Base-by-base conservation (phyloP, 2,329 filamentous ascomycete species). In the Aspergillus latus region DNA sequence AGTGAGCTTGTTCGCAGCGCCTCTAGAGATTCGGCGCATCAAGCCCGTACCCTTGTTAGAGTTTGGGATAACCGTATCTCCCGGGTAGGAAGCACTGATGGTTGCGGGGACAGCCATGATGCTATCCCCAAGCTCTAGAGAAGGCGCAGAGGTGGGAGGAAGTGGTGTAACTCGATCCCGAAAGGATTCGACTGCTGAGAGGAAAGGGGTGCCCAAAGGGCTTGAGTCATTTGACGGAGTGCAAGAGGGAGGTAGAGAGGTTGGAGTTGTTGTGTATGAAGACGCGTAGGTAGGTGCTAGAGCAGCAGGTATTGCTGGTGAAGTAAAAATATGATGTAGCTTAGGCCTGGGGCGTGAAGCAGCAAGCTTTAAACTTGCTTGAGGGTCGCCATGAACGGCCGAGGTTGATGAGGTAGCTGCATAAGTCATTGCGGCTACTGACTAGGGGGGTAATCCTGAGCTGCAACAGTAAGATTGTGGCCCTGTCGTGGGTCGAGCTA, bases 1-100 rank as follows among this genome's bases (percentile, higher is more conserved):
- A 39, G 70, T 86, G 71, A 80, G 88, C 75, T 82, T 87, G 73
- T 84, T 87, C 46, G 85, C 85, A 5, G 92, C 90, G 59, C 88
- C 86, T 65, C 89, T 90, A 32, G 94, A 97, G 21, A 97, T 78
- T 60, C 92, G 85, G 60, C 94, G 86, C 63, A 97, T 95, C 55
- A 97, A 75, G 49, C 82, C 82, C 2, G 87, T 83, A 36, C 82
- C 84, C 66, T 85, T 84, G 57, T 62, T 69, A 42, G 66, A 61
- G 67, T 79, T 82, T 48, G 79, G 73, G 26, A 78, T 75, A 57
- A 84, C 69, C 51, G 81, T 81, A 59, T 89, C 86, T 47, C 82
- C 84, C 5, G 88, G 86, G 63, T 78, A 85, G 28, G 76, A 72
- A 39, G 74, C 71, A 15, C 71, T 73, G n/a, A 72, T 66, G 32